phyloP scores from a whole-genome alignment of 352 stramenopile species.

The Globisporangium spinosum region DNA sequence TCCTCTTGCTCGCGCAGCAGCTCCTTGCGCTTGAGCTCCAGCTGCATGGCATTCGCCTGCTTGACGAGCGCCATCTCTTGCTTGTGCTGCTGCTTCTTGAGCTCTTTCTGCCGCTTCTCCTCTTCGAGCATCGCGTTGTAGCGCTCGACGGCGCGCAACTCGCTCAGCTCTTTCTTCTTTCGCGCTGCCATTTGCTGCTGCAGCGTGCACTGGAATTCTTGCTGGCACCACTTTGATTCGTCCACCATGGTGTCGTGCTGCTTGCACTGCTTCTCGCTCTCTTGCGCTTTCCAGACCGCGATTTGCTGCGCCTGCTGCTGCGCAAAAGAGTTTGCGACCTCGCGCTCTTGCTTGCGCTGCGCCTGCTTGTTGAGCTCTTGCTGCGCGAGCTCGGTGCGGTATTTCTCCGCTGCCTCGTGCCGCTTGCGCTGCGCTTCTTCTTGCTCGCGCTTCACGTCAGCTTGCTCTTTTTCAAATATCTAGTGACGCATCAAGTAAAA shows the following conservation, averaged over 20 bases:
- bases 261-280: slow-evolving; percentile 32
- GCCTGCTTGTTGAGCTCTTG: slow-evolving; percentile 40
- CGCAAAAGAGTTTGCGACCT: slow-evolving; percentile 34
- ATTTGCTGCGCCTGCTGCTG: slow-evolving; percentile 34
- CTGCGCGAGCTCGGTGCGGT: slow-evolving; percentile 35
- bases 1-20: slow-evolving; percentile 36
- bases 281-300: slow-evolving; percentile 36
- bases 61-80: slow-evolving; percentile 45
- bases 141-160: slow-evolving; percentile 38
- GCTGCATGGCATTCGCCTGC: slow-evolving; percentile 44
- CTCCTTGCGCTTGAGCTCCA: slow-evolving; percentile 45
- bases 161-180: slow-evolving; percentile 38
- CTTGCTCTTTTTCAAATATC: slow-evolving; percentile 59
- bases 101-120: slow-evolving; percentile 41
- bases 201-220: slow-evolving; percentile 35
- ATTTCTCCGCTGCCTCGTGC: slow-evolving; percentile 34
- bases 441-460: slow-evolving; percentile 47
- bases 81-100: slow-evolving; percentile 41
- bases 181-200: slow-evolving; percentile 34
- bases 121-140: slow-evolving; percentile 41
- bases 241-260: slow-evolving; percentile 29
- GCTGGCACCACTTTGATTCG: slow-evolving; percentile 42
- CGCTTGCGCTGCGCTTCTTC: slow-evolving; percentile 41
- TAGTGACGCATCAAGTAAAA: slow-evolving; percentile 13
- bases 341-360: slow-evolving; percentile 27